These are phyloP conservation scores for Samsoniella hepiali DNA, from an alignment of 2,329 filamentous ascomycete species.

Conservation along the genomic window DNA sequence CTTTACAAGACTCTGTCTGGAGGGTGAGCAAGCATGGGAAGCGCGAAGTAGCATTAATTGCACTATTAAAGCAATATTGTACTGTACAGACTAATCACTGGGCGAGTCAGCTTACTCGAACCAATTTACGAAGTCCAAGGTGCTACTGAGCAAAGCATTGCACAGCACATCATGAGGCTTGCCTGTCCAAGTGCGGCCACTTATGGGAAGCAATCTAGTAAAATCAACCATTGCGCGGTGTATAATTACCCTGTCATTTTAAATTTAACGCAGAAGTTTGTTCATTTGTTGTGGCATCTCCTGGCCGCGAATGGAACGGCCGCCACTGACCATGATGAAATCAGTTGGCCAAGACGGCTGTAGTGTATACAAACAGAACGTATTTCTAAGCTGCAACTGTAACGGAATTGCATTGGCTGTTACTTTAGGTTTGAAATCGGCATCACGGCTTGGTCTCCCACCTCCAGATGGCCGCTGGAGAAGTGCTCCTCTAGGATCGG, in stretches of 20 bases:
- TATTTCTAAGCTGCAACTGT: neutral
- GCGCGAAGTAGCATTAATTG: neutral
- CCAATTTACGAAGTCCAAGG: neutral
- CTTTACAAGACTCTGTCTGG: neutral
- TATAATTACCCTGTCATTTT: no score
- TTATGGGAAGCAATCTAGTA: no score
- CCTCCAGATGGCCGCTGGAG: neutral
- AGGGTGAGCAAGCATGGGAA: neutral
- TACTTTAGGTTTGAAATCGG: neutral
- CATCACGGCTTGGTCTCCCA: conserved; percentile 14
- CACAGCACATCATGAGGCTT: no score
- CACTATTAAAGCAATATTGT: neutral
- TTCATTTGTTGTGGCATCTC: no score
- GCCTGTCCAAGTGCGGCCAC: no score
- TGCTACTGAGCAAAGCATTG: no score
- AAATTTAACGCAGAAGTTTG: no score
- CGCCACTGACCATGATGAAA: no score
- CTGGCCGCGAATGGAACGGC: no score
- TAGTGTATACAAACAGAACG: no score
- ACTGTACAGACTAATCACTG: neutral
- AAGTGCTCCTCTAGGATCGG: conserved; percentile 15
- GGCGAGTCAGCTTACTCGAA: neutral
- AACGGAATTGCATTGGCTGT: neutral
- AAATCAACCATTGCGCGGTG: no score
- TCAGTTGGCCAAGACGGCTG: no score